phyloP scores from a whole-genome alignment of 441 rosid species.

The Melastoma candidum region DNA sequence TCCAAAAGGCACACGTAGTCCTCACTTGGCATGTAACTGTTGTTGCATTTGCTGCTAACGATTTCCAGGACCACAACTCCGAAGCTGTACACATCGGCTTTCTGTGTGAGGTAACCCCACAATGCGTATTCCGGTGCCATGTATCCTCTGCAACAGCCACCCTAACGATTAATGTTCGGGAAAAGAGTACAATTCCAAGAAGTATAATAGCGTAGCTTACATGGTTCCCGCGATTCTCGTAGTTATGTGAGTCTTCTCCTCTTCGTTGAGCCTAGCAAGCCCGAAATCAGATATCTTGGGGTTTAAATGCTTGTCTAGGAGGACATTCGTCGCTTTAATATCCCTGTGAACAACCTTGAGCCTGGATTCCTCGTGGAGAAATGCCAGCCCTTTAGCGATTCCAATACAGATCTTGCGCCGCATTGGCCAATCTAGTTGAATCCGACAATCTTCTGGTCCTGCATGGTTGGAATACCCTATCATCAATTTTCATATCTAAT shows the following conservation, averaged over 20 bases:
- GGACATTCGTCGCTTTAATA: conserved; percentile 35
- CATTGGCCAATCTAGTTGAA: conserved; percentile 26
- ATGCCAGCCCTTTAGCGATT: conserved; percentile 38
- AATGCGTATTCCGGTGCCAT: conserved; percentile 11
- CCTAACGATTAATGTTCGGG: no score
- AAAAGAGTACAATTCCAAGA: background rate
- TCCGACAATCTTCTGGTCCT: conserved; percentile 17
- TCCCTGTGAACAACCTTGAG: conserved; percentile 46
- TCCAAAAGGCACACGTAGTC: conserved; percentile 26
- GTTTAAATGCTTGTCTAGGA: conserved; percentile 29
- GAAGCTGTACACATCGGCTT: conserved; percentile 8
- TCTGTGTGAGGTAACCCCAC: conserved; percentile 3
- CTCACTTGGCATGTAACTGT: conserved; percentile 7
- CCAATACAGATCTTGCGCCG: conserved; percentile 29
- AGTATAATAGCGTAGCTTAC: conserved; percentile 9
- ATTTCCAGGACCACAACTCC: conserved; percentile 10
- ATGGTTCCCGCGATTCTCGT: conserved; percentile 39
- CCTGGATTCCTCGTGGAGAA: conserved; percentile 40
- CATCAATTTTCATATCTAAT: no score
- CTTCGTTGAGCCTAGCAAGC: conserved; percentile 41
- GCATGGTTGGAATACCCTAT: background rate
- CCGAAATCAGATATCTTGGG: conserved; percentile 44
- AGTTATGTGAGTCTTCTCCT: conserved; percentile 37
- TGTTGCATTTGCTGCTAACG: conserved; percentile 26
- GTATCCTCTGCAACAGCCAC: background rate